These are phyloP conservation scores for Canariomyces notabilis DNA, from an alignment of 2,329 filamentous ascomycete genomes.

Conservation along the genomic window DNA sequence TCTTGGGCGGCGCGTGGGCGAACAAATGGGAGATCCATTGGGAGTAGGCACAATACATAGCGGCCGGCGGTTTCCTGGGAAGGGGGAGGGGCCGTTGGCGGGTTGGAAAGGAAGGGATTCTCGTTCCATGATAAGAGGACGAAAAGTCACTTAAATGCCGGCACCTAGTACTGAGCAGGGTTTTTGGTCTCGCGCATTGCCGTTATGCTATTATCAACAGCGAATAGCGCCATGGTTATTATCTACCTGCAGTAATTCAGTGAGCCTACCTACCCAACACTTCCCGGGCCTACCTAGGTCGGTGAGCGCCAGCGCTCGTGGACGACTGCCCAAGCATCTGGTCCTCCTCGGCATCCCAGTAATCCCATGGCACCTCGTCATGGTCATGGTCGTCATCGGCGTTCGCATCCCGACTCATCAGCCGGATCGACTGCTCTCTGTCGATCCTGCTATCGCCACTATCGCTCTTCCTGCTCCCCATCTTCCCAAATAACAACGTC, in stretches of 20 bases:
- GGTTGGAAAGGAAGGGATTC: no score
- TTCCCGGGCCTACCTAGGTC: not conserved
- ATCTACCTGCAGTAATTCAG: no score
- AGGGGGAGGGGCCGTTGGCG: no score
- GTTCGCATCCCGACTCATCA: slow-evolving; percentile 35
- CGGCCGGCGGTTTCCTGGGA: no score
- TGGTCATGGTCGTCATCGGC: slow-evolving; percentile 25
- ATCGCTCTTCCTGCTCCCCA: slow-evolving; percentile 28
- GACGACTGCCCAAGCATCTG: not conserved
- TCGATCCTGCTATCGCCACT: slow-evolving; percentile 15
- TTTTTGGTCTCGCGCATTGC: no score
- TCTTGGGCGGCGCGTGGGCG: slow-evolving; percentile 52
- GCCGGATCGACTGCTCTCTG: slow-evolving; percentile 39
- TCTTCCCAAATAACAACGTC: slow-evolving; percentile 22
- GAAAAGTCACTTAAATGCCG: no score
- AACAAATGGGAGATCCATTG: slow-evolving; percentile 42
- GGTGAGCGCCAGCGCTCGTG: slow-evolving; percentile 12
- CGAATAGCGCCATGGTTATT: no score
- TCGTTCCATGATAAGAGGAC: no score
- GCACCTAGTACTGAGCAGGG: no score
- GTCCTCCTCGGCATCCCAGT: slow-evolving; percentile 21
- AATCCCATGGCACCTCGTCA: slow-evolving; percentile 24
- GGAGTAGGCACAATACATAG: slow-evolving; percentile 15
- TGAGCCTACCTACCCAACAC: no score
- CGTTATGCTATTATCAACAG: no score